Percentiles rank a stretch among this genome's conserved stretches.
phyloP scores from a whole-genome alignment of 2,329 filamentous ascomycete species.

The Elsinoe ampelina region DNA sequence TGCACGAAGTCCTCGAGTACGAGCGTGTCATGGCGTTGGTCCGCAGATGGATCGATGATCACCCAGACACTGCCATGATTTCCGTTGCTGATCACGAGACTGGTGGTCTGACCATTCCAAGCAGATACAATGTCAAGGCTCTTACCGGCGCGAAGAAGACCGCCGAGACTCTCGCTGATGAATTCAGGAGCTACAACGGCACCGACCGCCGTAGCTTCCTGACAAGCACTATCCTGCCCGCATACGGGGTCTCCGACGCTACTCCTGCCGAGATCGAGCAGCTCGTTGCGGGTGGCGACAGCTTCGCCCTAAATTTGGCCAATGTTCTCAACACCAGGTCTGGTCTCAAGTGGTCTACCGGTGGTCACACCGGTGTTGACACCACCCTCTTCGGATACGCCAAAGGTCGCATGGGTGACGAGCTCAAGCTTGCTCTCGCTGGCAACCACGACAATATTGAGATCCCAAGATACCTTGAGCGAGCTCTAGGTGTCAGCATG shows the following conservation, averaged over 20 bases:
- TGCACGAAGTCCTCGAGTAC: constrained; percentile 34
- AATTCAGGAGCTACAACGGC: constrained; percentile 21
- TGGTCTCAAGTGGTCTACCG: constrained; percentile 30
- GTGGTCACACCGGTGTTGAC: constrained; percentile 31
- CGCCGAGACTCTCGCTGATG: constrained; percentile 26
- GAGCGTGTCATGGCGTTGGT: constrained; percentile 32
- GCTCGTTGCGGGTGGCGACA: constrained; percentile 18
- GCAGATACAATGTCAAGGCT: constrained; percentile 28
- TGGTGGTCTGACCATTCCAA: constrained; percentile 32
- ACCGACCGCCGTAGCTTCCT: constrained; percentile 27
- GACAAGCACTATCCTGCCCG: constrained; percentile 24
- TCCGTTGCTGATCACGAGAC: constrained; percentile 35
- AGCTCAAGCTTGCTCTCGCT: constrained; percentile 21
- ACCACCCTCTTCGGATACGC: constrained; percentile 31
- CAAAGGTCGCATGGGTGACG: constrained; percentile 18
- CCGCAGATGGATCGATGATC: constrained; percentile 33
- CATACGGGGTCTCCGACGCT: constrained; percentile 25
- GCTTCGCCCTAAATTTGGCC: constrained; percentile 24
- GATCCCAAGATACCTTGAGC: constrained; percentile 23
- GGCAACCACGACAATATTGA: constrained; percentile 27
- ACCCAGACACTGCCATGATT: constrained; percentile 32
- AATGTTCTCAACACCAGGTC: constrained; percentile 25
- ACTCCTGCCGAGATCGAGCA: constrained; percentile 24
- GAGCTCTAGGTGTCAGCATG: constrained; percentile 23
- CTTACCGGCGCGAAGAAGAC: constrained; percentile 26